Conservation (phyloP, 768 basidiomycete species). For the Pulveroboletus sp. region DNA sequence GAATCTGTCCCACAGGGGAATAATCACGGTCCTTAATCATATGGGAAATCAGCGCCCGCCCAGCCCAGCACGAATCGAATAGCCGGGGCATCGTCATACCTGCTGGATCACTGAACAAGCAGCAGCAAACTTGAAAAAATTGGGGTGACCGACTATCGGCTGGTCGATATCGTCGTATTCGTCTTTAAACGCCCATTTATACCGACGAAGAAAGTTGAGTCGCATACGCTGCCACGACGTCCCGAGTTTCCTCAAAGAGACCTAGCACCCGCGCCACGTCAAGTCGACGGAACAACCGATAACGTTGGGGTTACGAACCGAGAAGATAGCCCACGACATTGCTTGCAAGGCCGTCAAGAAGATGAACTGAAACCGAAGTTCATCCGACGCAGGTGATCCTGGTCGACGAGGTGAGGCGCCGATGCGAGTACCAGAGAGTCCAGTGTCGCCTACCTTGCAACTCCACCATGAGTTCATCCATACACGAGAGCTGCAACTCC, state of each 20-base stretch:
- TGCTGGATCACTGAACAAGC: constrained; percentile 37
- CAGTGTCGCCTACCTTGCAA: constrained; percentile 36
- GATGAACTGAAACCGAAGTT: constrained; percentile 46
- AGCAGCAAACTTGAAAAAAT: constrained; percentile 45
- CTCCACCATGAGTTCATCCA: constrained; percentile 44
- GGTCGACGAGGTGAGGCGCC: not conserved
- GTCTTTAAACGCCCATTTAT: constrained; percentile 71
- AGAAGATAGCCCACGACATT: constrained; percentile 49
- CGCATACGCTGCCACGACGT: constrained; percentile 47
- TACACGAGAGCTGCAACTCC: constrained; percentile 48
- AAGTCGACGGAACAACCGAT: not conserved
- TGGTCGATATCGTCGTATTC: constrained; percentile 51
- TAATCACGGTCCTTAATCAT: constrained; percentile 33
- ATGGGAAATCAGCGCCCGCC: not conserved
- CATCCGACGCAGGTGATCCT: constrained; percentile 33
- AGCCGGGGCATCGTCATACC: constrained; percentile 23
- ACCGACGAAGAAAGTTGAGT: constrained; percentile 59
- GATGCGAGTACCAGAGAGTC: not conserved
- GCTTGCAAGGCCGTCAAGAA: constrained; percentile 55
- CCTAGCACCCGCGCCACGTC: constrained; percentile 29
- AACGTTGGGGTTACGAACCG: constrained; percentile 35
- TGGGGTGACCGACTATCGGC: constrained; percentile 49
- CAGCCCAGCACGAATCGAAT: not conserved
- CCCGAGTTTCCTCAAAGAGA: constrained; percentile 43
- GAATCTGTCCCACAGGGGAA: constrained; percentile 39